These are phyloP conservation scores for Lactifluus echinatus DNA, from an alignment of 768 basidiomycete genomes.

Conservation along the genomic window DNA sequence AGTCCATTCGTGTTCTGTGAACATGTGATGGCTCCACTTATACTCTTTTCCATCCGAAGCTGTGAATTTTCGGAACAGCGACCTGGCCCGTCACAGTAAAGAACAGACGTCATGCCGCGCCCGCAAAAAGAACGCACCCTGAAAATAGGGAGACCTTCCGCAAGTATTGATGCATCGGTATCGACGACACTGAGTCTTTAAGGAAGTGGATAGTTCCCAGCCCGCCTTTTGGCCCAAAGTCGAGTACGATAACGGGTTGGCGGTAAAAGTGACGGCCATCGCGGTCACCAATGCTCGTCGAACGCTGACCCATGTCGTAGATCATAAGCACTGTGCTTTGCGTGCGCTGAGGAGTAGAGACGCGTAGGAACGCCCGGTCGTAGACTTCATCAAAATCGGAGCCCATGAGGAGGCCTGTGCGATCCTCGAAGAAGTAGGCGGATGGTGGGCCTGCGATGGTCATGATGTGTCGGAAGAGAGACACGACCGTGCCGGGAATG, in stretches of 20 bases:
- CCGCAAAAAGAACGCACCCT: conserved; percentile 37
- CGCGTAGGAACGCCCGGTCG: conserved; percentile 63
- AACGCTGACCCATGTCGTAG: conserved; percentile 58
- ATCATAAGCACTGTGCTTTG: conserved; percentile 37
- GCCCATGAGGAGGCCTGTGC: conserved; percentile 43
- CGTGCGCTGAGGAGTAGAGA: conserved; percentile 34
- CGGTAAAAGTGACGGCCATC: conserved; percentile 44
- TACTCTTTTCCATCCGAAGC: conserved; percentile 66
- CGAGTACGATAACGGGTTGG: conserved; percentile 49
- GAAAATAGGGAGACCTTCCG: conserved; percentile 56
- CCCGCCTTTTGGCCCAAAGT: conserved; percentile 48
- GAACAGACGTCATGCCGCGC: neutral
- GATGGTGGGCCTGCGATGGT: conserved; percentile 19
- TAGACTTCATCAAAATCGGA: conserved; percentile 75
- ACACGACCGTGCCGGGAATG: neutral
- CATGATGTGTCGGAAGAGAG: conserved; percentile 3
- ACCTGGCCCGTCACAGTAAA: conserved; percentile 32
- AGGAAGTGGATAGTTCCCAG: conserved; percentile 54
- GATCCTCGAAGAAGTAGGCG: conserved; percentile 57
- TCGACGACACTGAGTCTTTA: conserved; percentile 33
- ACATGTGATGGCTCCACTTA: conserved; percentile 50
- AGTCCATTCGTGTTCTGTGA: conserved; percentile 64
- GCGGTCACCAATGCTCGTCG: conserved; percentile 43
- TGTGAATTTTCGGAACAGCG: conserved; percentile 57
- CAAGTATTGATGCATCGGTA: conserved; percentile 59